phyloP scores from a whole-genome alignment of 2,329 filamentous ascomycete genomes.

The Diaporthe nobilis region DNA sequence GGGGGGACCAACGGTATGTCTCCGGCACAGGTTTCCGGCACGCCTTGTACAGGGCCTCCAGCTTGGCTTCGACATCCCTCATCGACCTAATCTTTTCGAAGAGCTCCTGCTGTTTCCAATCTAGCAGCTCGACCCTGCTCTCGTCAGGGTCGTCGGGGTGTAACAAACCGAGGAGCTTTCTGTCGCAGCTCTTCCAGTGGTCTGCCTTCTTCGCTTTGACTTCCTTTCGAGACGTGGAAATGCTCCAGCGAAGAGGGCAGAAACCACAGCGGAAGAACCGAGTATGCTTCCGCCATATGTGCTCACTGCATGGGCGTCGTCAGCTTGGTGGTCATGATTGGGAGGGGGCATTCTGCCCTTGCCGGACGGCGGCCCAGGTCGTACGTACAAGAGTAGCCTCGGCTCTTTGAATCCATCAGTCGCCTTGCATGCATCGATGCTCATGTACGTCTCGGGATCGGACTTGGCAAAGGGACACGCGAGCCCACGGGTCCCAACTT shows the following conservation, averaged over 20 bases:
- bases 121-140: background rate
- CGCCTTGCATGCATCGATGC: background rate
- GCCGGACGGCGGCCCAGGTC: background rate
- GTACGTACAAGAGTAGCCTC: background rate
- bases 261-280: background rate
- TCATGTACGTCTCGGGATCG: background rate
- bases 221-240: background rate
- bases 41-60: slow-evolving; percentile 10
- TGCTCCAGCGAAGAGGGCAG: background rate
- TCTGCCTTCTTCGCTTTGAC: background rate
- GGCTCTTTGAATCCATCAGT: background rate
- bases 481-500: background rate
- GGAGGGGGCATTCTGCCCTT: background rate
- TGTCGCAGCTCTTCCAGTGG: background rate
- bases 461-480: slow-evolving; percentile 26
- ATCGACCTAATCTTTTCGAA: background rate
- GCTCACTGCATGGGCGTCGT: background rate
- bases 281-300: slow-evolving; percentile 24
- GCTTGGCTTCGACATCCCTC: background rate
- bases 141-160: background rate
- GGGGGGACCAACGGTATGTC: slow-evolving; percentile 3
- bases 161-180: background rate
- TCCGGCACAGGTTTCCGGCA: background rate
- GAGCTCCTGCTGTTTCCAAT: background rate
- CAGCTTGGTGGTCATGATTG: background rate